phyloP scores from a whole-genome alignment of 768 basidiomycete genomes.

The Kwoniella mangroviensis region DNA sequence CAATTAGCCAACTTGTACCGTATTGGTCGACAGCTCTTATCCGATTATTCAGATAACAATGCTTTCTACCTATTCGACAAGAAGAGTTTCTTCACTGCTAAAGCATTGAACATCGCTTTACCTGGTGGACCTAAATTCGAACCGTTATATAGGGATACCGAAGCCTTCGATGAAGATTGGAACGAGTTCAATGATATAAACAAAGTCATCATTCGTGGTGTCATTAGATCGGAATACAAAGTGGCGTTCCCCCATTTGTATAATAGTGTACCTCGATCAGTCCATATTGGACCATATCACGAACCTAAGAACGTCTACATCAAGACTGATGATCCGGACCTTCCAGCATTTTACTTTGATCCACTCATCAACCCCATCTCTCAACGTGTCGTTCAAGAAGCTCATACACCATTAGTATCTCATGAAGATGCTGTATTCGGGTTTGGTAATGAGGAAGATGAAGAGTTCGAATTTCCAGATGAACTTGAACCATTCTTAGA shows the following conservation, averaged over 20 bases:
- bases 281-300: slow-evolving; percentile 85
- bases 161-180: slow-evolving; percentile 97
- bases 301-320: slow-evolving; percentile 97
- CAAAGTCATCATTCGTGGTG: slow-evolving; percentile 98
- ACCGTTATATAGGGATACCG: slow-evolving; percentile 93
- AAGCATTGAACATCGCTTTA: slow-evolving; percentile 61
- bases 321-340: slow-evolving; percentile 97
- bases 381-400: slow-evolving; percentile 78
- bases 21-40: slow-evolving; percentile 88
- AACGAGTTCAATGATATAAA: slow-evolving; percentile 99
- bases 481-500: slow-evolving; percentile 77
- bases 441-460: slow-evolving; percentile 71
- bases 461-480: slow-evolving; percentile 83
- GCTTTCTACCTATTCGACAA: slow-evolving; percentile 95
- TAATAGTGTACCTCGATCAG: slow-evolving; percentile 94
- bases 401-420: slow-evolving; percentile 78
- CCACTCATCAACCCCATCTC: slow-evolving; percentile 98
- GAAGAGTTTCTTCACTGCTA: slow-evolving; percentile 96
- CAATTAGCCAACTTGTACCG: slow-evolving; percentile 97
- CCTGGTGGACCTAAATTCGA: slow-evolving; percentile 99
- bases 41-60: slow-evolving; percentile 89
- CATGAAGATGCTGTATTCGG: slow-evolving; percentile 95
- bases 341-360: slow-evolving; percentile 98
- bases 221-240: slow-evolving; percentile 98
- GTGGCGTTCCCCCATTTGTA: slow-evolving; percentile 99